Conservation (phyloP, 2,329 filamentous ascomycete genomes). For the Pleoardoris graminearum region DNA sequence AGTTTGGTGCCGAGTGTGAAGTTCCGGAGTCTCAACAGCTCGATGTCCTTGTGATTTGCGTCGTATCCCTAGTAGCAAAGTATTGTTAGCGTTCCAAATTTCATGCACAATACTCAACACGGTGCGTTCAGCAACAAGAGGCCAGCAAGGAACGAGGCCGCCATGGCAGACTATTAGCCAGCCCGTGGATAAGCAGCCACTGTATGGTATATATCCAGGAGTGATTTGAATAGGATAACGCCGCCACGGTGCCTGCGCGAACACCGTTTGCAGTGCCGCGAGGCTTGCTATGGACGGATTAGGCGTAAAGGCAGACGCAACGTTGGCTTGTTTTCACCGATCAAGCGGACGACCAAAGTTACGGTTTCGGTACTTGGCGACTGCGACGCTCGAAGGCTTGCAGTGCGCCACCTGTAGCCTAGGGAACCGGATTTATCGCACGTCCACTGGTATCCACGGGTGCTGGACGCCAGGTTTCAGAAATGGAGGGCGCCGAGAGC, state of each 20-base stretch:
- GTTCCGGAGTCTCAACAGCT: constrained; percentile 76
- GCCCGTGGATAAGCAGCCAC: no score
- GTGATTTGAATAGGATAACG: no score
- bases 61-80: constrained; percentile 65
- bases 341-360: constrained; percentile 5
- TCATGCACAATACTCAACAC: neutral
- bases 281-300: neutral
- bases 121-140: neutral
- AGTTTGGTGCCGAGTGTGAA: constrained; percentile 74
- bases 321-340: constrained; percentile 12
- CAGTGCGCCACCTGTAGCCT: neutral
- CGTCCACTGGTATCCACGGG: no score
- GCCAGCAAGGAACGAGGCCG: neutral
- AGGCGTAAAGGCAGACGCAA: constrained; percentile 10
- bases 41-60: constrained; percentile 75
- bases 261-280: neutral
- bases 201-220: no score
- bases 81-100: constrained; percentile 26
- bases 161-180: no score
- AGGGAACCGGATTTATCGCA: no score
- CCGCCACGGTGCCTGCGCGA: neutral
- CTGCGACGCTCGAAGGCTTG: neutral
- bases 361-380: neutral
- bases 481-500: no score
- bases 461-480: no score